phyloP scores from a whole-genome alignment of 2,329 filamentous ascomycete genomes.

The Pyrenochaeta sp. region DNA sequence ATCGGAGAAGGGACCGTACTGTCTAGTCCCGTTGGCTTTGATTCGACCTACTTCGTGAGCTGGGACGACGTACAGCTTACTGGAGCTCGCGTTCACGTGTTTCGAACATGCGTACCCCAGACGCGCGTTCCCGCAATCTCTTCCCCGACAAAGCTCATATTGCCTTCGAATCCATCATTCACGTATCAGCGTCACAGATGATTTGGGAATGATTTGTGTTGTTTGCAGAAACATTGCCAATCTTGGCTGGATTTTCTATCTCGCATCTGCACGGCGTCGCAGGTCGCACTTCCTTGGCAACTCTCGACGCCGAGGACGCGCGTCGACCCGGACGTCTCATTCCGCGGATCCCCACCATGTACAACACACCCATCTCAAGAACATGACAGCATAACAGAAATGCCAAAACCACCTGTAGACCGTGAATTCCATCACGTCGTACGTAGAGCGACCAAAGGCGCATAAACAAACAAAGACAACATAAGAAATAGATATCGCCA shows the following conservation, averaged over 20 bases:
- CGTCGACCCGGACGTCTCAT: slow-evolving; percentile 25
- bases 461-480: slow-evolving; percentile 37
- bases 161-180: neutral
- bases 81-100: slow-evolving; percentile 3
- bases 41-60: neutral
- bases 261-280: slow-evolving; percentile 16
- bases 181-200: slow-evolving; percentile 3
- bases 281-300: slow-evolving; percentile 12
- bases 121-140: slow-evolving; percentile 20
- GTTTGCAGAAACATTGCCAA: slow-evolving; percentile 22
- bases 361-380: slow-evolving; percentile 24
- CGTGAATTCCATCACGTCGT: slow-evolving; percentile 27
- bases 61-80: too few species aligned
- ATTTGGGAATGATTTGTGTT: slow-evolving; percentile 1
- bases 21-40: neutral
- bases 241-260: slow-evolving; percentile 25
- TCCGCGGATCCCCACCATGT: slow-evolving; percentile 25
- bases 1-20: neutral
- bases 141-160: neutral
- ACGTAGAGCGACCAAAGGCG: slow-evolving; percentile 26
- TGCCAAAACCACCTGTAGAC: slow-evolving; percentile 12
- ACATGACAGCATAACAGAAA: slow-evolving; percentile 15
- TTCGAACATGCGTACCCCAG: slow-evolving; percentile 5
- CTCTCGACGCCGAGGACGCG: slow-evolving; percentile 22
- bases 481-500: slow-evolving; percentile 38